Percentiles rank a stretch among this genome's conserved stretches.
Conservation (phyloP, 306 rosid genomes). For the Sesbania bispinosa region DNA sequence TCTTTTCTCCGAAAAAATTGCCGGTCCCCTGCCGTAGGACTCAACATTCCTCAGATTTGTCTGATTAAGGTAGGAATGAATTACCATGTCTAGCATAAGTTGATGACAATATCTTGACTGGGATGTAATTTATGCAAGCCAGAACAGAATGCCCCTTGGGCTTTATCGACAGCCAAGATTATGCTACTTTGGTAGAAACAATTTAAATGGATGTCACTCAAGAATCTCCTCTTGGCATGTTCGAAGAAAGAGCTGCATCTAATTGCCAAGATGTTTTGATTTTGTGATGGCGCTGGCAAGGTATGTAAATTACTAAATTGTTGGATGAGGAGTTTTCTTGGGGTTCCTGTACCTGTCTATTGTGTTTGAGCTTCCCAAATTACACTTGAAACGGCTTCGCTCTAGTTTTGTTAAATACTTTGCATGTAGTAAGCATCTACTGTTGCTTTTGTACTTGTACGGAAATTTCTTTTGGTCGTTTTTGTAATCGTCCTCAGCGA, state of each 20-base stretch:
- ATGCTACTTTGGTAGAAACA: slow-evolving; percentile 20
- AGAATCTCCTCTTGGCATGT: slow-evolving; percentile 25
- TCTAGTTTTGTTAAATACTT: slow-evolving; percentile 3
- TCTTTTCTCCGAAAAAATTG: slow-evolving; percentile 85
- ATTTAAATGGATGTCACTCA: not conserved
- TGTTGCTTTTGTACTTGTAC: slow-evolving; percentile 12
- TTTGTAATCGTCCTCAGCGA: not conserved
- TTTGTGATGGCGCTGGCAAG: slow-evolving; percentile 26
- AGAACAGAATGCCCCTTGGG: slow-evolving; percentile 6
- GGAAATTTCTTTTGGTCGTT: slow-evolving; percentile 5
- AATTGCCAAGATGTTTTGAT: slow-evolving; percentile 27
- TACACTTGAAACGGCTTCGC: not conserved
- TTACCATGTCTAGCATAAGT: slow-evolving; percentile 56
- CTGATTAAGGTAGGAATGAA: slow-evolving; percentile 89
- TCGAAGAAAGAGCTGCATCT: slow-evolving; percentile 7
- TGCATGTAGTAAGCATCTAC: slow-evolving; percentile 17
- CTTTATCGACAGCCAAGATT: slow-evolving; percentile 5
- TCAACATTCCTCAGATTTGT: slow-evolving; percentile 84
- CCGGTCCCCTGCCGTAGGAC: slow-evolving; percentile 72
- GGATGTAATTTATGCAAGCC: slow-evolving; percentile 23
- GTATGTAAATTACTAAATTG: slow-evolving; percentile 28
- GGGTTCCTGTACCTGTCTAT: slow-evolving; percentile 8
- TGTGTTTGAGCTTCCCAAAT: slow-evolving; percentile 32
- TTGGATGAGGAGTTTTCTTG: slow-evolving; percentile 17
- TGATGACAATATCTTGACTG: not conserved